Conservation (phyloP, 2,329 filamentous ascomycete genomes). For the Fragosphaeria purpurea region DNA sequence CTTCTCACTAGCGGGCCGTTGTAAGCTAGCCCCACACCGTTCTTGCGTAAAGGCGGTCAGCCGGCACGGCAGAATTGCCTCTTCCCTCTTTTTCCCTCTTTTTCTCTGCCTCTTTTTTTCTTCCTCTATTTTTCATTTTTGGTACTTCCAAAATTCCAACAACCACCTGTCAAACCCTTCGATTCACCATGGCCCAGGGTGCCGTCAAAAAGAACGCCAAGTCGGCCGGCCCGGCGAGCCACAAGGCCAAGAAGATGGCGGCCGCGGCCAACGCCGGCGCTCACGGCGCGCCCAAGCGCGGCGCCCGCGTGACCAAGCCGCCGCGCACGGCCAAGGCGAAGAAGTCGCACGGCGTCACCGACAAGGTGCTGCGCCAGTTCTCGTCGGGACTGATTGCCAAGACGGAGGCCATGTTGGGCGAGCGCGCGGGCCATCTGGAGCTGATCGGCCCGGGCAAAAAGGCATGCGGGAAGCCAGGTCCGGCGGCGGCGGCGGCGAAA, state of each 20-base stretch:
- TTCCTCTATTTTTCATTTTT: too few species aligned
- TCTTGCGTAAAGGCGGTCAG: too few species aligned
- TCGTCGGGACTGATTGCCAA: conserved; percentile 41
- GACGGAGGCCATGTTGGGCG: conserved; percentile 49
- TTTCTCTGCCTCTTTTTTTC: too few species aligned
- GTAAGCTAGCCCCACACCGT: too few species aligned
- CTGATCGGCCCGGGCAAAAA: conserved; percentile 48
- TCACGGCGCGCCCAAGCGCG: conserved; percentile 22
- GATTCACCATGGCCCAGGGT: conserved; percentile 44
- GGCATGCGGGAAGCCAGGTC: conserved; percentile 19
- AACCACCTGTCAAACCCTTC: too few species aligned
- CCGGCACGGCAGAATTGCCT: too few species aligned
- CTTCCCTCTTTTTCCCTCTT: too few species aligned
- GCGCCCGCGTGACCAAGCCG: conserved; percentile 39
- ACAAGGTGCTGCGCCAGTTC: conserved; percentile 46
- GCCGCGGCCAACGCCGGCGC: conserved; percentile 20
- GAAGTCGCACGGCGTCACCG: conserved; percentile 30
- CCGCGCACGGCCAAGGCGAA: conserved; percentile 24
- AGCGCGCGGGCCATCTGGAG: conserved; percentile 50
- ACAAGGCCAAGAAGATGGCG: conserved; percentile 23
- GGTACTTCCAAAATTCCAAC: too few species aligned
- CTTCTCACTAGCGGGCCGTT: too few species aligned
- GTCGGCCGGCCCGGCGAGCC: conserved; percentile 24
- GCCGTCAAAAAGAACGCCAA: conserved; percentile 41
- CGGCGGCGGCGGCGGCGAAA: not conserved